Percentiles rank a stretch among this genome's conserved stretches.
Evolutionary conservation across 495 filamentous ascomycete genomes (phyloP).

Genomic region (Neurospora africana): DNA sequence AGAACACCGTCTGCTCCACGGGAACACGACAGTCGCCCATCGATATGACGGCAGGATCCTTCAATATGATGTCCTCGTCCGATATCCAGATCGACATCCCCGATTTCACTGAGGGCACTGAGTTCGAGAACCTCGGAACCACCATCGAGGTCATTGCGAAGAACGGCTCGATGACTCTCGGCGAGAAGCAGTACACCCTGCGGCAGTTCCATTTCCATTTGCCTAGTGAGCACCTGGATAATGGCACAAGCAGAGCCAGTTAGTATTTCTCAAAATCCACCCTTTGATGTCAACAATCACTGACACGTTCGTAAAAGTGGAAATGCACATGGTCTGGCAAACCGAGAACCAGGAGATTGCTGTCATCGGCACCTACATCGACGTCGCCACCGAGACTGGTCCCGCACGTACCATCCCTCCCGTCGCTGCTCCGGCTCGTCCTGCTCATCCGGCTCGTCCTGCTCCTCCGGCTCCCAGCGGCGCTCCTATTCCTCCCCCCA

Average conservation of each 20-base stretch:
- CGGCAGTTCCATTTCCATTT: constrained; percentile 64
- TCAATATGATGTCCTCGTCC: constrained; percentile 29
- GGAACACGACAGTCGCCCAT: constrained; percentile 56
- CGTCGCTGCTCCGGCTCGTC: constrained; percentile 1
- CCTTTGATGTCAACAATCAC: background rate
- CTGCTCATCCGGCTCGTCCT: background rate
- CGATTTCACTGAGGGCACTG: constrained; percentile 27
- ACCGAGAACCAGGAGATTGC: constrained; percentile 32
- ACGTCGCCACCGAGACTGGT: constrained; percentile 35
- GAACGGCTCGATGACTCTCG: constrained; percentile 31
- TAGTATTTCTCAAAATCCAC: constrained; percentile 4
- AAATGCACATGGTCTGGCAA: constrained; percentile 58
- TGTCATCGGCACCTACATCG: constrained; percentile 51
- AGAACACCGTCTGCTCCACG: constrained; percentile 38
- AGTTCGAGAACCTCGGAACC: constrained; percentile 51
- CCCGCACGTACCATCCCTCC: constrained; percentile 6
- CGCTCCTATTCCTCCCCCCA: background rate
- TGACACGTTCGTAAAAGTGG: constrained; percentile 34
- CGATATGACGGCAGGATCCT: constrained; percentile 33
- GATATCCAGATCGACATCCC: constrained; percentile 24
- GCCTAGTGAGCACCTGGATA: constrained; percentile 55
- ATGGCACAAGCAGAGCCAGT: constrained; percentile 32
- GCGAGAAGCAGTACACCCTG: constrained; percentile 38
- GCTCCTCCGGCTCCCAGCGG: constrained; percentile 15
- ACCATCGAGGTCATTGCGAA: constrained; percentile 45